A percentile compares a stretch with the other conserved stretches of the same genome.
phyloP scores from a whole-genome alignment of 1,284 basidiomycete genomes.

The Phenoliferia sp. region DNA sequence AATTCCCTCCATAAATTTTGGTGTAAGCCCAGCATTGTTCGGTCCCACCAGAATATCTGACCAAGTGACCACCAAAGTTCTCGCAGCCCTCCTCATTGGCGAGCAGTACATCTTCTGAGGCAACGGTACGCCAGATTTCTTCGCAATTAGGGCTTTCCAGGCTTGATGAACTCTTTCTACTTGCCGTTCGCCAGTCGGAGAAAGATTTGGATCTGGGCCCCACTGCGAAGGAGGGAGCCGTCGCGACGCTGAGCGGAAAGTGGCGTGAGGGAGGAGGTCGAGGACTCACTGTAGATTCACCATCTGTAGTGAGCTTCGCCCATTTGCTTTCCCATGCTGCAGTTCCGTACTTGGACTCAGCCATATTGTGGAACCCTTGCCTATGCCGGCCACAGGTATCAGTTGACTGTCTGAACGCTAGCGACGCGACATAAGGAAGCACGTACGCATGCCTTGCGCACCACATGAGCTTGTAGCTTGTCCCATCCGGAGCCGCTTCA shows the following conservation, averaged over 20 bases:
- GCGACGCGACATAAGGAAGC: not conserved
- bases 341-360: slow-evolving; percentile 63
- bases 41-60: slow-evolving; percentile 43
- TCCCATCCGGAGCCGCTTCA: slow-evolving; percentile 42
- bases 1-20: slow-evolving; percentile 50
- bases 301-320: slow-evolving; percentile 65
- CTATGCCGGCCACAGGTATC: slow-evolving; percentile 60
- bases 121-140: slow-evolving; percentile 52
- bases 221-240: slow-evolving; percentile 10
- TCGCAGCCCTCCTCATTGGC: slow-evolving; percentile 65
- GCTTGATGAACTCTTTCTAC: slow-evolving; percentile 53
- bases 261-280: not conserved
- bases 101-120: slow-evolving; percentile 63
- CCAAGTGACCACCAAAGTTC: slow-evolving; percentile 65
- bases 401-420: not conserved
- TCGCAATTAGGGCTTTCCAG: slow-evolving; percentile 55
- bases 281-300: slow-evolving; percentile 49
- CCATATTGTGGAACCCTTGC: slow-evolving; percentile 69
- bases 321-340: slow-evolving; percentile 48
- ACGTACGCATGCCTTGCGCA: not conserved
- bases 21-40: slow-evolving; percentile 36
- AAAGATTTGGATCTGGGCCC: slow-evolving; percentile 69
- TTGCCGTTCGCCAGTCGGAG: slow-evolving; percentile 60
- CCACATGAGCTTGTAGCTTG: slow-evolving; percentile 57
- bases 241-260: too few species aligned